phyloP scores from a whole-genome alignment of 1,284 basidiomycete genomes.

The Moniliella sp. region DNA sequence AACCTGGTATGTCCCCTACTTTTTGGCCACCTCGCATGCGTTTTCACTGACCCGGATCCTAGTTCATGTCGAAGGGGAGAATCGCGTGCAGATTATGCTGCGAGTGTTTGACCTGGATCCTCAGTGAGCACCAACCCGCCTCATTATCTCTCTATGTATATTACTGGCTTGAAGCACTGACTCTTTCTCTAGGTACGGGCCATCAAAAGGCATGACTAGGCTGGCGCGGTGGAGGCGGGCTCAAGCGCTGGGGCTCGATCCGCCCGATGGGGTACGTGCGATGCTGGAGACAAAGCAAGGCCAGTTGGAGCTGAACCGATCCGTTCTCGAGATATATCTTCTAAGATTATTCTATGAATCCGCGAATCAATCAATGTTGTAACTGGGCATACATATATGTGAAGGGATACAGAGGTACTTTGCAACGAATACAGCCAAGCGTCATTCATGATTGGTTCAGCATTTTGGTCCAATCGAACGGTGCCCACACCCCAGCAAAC shows the following conservation, averaged over 20 bases:
- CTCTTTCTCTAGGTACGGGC: constrained; percentile 52
- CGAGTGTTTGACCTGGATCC: constrained; percentile 28
- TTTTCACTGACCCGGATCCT: not conserved
- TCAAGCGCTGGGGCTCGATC: constrained; percentile 53
- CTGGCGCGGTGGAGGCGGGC: constrained; percentile 75
- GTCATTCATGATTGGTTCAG: too few species aligned
- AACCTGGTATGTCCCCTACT: constrained; percentile 6
- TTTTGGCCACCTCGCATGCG: not conserved
- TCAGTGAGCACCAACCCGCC: constrained; percentile 4
- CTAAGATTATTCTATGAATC: too few species aligned
- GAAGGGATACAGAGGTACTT: too few species aligned
- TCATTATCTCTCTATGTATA: not conserved
- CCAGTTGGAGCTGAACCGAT: not conserved
- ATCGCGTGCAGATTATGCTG: constrained; percentile 24
- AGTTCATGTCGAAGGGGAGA: constrained; percentile 13
- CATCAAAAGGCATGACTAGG: constrained; percentile 55
- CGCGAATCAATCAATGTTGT: too few species aligned
- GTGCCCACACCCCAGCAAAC: constrained; percentile 42
- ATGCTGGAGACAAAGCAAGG: constrained; percentile 25
- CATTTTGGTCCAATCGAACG: constrained; percentile 35
- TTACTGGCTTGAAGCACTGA: not conserved
- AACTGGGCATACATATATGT: too few species aligned
- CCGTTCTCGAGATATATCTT: too few species aligned
- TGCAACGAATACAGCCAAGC: too few species aligned
- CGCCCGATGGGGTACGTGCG: constrained; percentile 51